Evolutionary conservation across 2,329 filamentous ascomycete species (phyloP).

Genomic region (Penicillium sp.): DNA sequence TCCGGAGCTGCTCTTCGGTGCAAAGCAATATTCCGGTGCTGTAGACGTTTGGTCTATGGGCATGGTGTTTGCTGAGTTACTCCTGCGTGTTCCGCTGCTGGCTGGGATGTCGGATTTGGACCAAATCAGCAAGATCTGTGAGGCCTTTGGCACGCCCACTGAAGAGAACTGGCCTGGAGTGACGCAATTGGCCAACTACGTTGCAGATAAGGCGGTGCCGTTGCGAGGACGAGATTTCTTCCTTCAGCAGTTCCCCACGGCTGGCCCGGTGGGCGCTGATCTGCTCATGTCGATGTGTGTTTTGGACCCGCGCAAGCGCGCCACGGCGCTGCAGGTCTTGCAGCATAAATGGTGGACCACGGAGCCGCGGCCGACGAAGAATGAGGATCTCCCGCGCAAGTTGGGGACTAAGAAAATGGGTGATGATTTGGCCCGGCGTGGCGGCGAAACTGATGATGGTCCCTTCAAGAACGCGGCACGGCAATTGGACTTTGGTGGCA

Average conservation of each 20-base stretch:
- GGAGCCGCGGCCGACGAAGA: conserved; percentile 79
- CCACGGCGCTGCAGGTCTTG: conserved; percentile 75
- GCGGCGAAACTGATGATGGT: conserved; percentile 69
- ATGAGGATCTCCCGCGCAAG: conserved; percentile 79
- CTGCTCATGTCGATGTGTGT: conserved; percentile 81
- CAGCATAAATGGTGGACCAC: conserved; percentile 83
- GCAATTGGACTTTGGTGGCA: conserved; percentile 73
- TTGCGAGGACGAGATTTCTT: conserved; percentile 70
- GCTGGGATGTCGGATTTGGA: conserved; percentile 82
- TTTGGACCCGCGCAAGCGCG: conserved; percentile 83
- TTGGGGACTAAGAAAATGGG: conserved; percentile 73
- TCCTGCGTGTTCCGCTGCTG: conserved; percentile 80
- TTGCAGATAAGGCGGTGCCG: conserved; percentile 63
- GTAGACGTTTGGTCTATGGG: conserved; percentile 96
- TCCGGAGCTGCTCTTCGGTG: conserved; percentile 89
- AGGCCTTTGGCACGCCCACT: conserved; percentile 83
- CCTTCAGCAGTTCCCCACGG: conserved; percentile 73
- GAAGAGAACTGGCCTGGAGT: conserved; percentile 97
- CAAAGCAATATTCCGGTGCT: conserved; percentile 82
- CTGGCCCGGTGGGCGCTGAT: conserved; percentile 82
- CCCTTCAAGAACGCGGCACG: conserved; percentile 72
- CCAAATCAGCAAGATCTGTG: conserved; percentile 81
- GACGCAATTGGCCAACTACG: conserved; percentile 74
- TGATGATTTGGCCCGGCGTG: conserved; percentile 76
- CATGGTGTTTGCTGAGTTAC: conserved; percentile 87